Base-by-base conservation (phyloP, 371 early-diverging fungal genomes). In the Circinella minor region DNA sequence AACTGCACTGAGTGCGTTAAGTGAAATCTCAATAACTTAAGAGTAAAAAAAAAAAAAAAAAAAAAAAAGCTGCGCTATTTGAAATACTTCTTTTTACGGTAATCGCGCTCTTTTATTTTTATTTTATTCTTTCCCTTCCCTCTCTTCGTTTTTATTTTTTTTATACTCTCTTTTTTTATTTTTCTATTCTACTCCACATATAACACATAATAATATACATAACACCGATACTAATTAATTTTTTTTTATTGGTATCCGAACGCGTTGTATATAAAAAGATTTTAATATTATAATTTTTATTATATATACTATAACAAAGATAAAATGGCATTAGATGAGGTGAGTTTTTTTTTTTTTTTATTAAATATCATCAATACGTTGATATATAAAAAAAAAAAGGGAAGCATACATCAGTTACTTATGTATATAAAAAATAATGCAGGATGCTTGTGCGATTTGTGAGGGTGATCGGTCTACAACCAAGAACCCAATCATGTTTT, bases 401-500 rank as follows among this genome's bases (percentile, higher is more conserved):
- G 7, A 27, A 55, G 20, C 7, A 55, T 55, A 14, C 60, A 13
- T 6, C 17, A n/a, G 5, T 36, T 27, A 51, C 15, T 51, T 14
- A 13, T 5, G 5, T n/a, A 51, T 13, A 51, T 13, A n/a, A 60
- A 39, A 39, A 51, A 51, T 51, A 51, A 51, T 61, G 18, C 69
- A 73, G 73, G 73, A 69, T 48, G 62, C 66, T 36, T 85, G 86
- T 36, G 75, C 69, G 34, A 75, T 86, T 61, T 86, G 86, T 61
- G 81, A 80, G 13, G 75, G 75, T 4, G 83, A 76, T 65, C 78
- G 77, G 48, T 76, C 80, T 11, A 71, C 66, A 10, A 66, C 74
- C 17, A 72, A 72, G 49, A 86, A 86, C 65, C 76, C 67, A 27
- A 86, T 86, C 68, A 71, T 86, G 27, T 82, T 84, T 38, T 86